A percentile compares a stretch with the other conserved stretches of the same genome.
Conservation (phyloP, 768 basidiomycete species). For the Ephemerocybe angulata region DNA sequence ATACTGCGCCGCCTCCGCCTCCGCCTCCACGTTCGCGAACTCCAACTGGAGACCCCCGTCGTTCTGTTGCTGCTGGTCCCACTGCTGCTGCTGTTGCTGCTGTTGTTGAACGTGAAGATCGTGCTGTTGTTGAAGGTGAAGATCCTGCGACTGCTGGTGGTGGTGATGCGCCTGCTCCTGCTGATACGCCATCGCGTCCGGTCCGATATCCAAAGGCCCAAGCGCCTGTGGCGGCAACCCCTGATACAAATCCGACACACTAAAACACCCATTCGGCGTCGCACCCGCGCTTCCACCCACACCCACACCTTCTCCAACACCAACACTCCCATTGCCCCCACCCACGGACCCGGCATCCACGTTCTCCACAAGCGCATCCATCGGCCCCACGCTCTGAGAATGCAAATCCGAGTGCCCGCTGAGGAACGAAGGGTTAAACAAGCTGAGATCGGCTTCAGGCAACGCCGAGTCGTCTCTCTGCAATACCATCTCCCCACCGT, state of each 20-base stretch:
- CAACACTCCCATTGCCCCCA: background rate
- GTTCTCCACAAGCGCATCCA: background rate
- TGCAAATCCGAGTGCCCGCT: background rate
- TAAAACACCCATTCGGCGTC: conserved; percentile 3
- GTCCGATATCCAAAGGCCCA: background rate
- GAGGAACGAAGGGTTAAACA: conserved; percentile 10
- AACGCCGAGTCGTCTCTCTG: conserved; percentile 12
- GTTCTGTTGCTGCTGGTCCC: background rate
- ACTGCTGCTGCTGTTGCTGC: background rate
- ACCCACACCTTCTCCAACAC: background rate
- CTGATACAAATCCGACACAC: background rate
- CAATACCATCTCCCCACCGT: background rate
- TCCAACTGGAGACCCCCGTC: background rate
- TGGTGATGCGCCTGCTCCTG: background rate
- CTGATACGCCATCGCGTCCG: background rate
- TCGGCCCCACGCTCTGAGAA: background rate
- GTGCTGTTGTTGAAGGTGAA: background rate
- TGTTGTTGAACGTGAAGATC: background rate
- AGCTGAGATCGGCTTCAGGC: conserved; percentile 14
- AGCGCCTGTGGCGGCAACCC: background rate
- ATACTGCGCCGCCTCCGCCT: background rate
- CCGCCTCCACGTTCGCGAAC: background rate
- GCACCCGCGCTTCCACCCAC: background rate
- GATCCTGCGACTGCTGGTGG: background rate
- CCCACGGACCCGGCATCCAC: background rate